Evolutionary conservation across 1,284 basidiomycete species (phyloP), one percentile per base, ranked within the genome.

Genomic region (Ustilago cynodontis): DNA sequence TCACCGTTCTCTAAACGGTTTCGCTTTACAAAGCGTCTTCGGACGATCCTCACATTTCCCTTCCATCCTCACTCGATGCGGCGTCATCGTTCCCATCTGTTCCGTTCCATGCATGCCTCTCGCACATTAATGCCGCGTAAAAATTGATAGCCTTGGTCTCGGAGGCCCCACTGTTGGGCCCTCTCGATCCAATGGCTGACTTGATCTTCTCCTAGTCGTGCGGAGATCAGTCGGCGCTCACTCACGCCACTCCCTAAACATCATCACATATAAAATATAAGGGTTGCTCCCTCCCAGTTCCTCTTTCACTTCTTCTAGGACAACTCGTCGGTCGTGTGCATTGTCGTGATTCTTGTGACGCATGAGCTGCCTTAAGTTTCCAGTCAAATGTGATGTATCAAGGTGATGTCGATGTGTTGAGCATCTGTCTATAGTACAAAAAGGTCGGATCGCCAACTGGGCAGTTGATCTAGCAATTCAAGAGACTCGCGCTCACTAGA

Each of bases 401-500:
- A 33, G 31, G 7, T 54, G 20, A 33, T n/a, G n/a, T n/a, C 45
- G 52, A 47, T 57, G 39, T 29, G 43, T 45, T 53, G 50, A 58
- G 50, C 50, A 57, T 58, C 31, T 47, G 6, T 50, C 16, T 50
- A 11, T 45, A 9, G 26, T 29, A 49, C 47, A 26, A 16, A 9
- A 14, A 49, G 8, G 14, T 3, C 13, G 47, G 20, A n/a, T 16
- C 7, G 26, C 5, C 9, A 28, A 18, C 28, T 28, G 24, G 24
- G 47, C 22, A 26, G 6, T 8, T 24, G 20, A 18, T 49, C 20
- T 24, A 13, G 47, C 22, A 26, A 16, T 8, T 24, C 24, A 18
- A 56, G 11, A 6, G 33, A 16, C 24, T 24, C 8, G 22, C 29
- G 6, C 14, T 14, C 24, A 8, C 28, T 88, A 94, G 43, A 97